phyloP scores from a whole-genome alignment of 164 flowering plant genomes.

The Warburgia ugandensis region DNA sequence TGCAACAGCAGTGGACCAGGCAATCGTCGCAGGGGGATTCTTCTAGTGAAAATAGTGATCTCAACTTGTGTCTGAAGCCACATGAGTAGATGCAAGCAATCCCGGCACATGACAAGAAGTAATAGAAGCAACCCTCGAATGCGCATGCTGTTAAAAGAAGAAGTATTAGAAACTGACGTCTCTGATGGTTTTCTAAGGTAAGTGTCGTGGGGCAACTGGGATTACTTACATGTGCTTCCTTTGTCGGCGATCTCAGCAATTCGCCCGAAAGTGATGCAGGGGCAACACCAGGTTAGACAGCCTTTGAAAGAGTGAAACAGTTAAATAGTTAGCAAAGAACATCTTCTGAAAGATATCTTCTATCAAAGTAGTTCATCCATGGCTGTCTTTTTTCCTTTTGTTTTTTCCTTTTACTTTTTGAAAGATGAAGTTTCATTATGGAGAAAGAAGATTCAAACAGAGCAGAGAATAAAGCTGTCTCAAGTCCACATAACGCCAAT shows the following conservation, averaged over 20 bases:
- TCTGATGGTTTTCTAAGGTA: too few species aligned
- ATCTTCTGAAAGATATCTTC: neutral
- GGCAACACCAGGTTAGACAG: constrained; percentile 18
- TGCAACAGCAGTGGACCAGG: constrained; percentile 16
- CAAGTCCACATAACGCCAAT: too few species aligned
- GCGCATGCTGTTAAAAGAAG: neutral
- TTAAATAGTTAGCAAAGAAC: too few species aligned
- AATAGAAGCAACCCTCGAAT: neutral
- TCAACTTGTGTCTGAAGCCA: constrained; percentile 9
- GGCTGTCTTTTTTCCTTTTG: neutral
- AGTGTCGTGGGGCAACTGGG: too few species aligned
- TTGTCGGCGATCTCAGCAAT: constrained; percentile 20
- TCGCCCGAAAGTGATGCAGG: constrained; percentile 27
- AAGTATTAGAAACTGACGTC: too few species aligned
- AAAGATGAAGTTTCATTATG: too few species aligned
- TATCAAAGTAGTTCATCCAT: neutral
- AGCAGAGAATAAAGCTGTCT: too few species aligned
- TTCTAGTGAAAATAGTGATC: constrained; percentile 6
- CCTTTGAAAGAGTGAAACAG: constrained; percentile 5
- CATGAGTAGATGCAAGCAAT: constrained; percentile 10
- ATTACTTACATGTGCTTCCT: constrained; percentile 20
- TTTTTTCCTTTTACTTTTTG: too few species aligned
- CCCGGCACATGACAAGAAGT: neutral
- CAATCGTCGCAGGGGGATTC: constrained; percentile 14
- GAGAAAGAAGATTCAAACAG: too few species aligned